These are phyloP conservation scores for Andrographis paniculata DNA, from an alignment of 305 asterid species.

Conservation along the genomic window DNA sequence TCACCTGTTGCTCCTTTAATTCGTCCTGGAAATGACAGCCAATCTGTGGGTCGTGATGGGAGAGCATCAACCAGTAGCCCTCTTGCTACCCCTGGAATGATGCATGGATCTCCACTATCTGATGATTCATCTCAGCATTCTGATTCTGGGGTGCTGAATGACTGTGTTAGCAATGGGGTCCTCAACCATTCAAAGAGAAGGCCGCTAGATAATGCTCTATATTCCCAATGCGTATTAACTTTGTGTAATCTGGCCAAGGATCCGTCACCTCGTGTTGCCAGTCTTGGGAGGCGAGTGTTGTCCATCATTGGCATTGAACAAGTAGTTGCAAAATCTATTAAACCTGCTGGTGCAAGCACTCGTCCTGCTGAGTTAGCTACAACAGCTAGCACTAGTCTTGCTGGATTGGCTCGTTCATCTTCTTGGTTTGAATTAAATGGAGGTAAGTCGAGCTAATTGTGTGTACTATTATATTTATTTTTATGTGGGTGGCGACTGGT, in stretches of 20 bases:
- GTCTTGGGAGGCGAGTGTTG: conserved; percentile 79
- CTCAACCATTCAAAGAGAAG: conserved; percentile 57
- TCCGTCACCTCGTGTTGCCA: conserved; percentile 93
- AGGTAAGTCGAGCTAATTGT: conserved; percentile 33
- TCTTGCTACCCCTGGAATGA: conserved; percentile 70
- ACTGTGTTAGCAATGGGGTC: conserved; percentile 59
- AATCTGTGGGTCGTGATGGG: conserved; percentile 55
- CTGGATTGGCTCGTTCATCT: conserved; percentile 93
- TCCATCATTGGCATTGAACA: conserved; percentile 93
- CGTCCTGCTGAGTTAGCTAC: conserved; percentile 50
- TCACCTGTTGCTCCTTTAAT: conserved; percentile 60
- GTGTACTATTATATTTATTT: not conserved
- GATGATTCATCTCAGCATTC: conserved; percentile 95
- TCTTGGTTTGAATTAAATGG: conserved; percentile 98
- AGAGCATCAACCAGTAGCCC: conserved; percentile 90
- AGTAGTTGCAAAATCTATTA: conserved; percentile 73
- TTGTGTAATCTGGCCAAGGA: conserved; percentile 96
- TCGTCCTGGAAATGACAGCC: conserved; percentile 60
- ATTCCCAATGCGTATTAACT: conserved; percentile 76
- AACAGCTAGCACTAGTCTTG: conserved; percentile 43
- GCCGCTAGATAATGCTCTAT: conserved; percentile 73
- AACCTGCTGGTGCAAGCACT: conserved; percentile 30
- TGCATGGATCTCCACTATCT: conserved; percentile 98
- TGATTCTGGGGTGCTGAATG: conserved; percentile 77
- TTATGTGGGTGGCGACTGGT: not conserved